Percentiles rank a stretch among this genome's conserved stretches.
Evolutionary conservation across 1,284 basidiomycete genomes (phyloP).

Genomic region (Phellopilus nigrolimitatus): DNA sequence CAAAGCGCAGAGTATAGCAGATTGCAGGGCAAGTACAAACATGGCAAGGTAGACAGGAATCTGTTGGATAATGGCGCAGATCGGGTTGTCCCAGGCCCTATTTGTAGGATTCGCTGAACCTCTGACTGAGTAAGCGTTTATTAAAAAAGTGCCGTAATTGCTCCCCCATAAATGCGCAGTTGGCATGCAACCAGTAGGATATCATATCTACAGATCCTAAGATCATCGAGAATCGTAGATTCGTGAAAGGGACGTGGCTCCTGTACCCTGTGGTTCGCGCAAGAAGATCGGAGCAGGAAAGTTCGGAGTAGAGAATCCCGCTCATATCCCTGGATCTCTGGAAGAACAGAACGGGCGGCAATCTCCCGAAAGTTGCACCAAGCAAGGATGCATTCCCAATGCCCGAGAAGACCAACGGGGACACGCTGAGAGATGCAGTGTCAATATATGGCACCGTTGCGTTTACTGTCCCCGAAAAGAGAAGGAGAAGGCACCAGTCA

Average conservation of each 20-base stretch:
- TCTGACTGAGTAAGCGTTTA: not conserved
- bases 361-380: not conserved
- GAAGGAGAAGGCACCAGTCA: not conserved
- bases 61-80: not conserved
- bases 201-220: not conserved
- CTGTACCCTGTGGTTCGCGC: too few relatives aligned
- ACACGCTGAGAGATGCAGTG: too few relatives aligned
- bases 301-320: too few relatives aligned
- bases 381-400: not conserved
- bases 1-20: slow-evolving; percentile 6
- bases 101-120: slow-evolving; percentile 3
- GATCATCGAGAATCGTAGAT: too few relatives aligned
- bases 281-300: too few relatives aligned
- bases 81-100: slow-evolving; percentile 5
- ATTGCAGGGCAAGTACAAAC: slow-evolving; percentile 11
- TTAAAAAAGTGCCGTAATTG: not conserved
- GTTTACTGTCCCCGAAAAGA: too few relatives aligned
- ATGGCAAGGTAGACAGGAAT: not conserved
- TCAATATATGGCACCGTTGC: too few relatives aligned
- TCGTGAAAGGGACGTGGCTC: not conserved
- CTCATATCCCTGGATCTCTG: too few relatives aligned
- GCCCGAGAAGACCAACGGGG: not conserved
- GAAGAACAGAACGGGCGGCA: not conserved
- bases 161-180: not conserved
- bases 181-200: too few relatives aligned